A percentile compares a stretch with the other conserved stretches of the same genome.
Conservation (phyloP, 495 filamentous ascomycete genomes). For the Tuber melanosporum region DNA sequence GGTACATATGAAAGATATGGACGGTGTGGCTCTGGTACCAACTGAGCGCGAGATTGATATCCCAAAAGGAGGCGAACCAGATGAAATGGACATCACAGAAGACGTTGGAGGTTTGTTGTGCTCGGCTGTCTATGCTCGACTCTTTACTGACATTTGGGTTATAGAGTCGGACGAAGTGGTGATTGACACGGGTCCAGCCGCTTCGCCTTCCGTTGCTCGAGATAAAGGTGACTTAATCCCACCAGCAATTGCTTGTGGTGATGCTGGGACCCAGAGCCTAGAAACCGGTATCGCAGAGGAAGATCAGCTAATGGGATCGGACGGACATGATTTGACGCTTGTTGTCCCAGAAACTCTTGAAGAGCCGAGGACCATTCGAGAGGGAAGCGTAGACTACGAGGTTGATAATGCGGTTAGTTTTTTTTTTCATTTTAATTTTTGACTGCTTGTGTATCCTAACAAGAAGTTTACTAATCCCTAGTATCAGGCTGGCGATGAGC, state of each 20-base stretch:
- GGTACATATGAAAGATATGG: not conserved
- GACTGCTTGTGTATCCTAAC: not conserved
- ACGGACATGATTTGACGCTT: not conserved
- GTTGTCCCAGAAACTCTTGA: not conserved
- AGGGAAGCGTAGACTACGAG: slow-evolving; percentile 25
- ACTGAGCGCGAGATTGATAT: not conserved
- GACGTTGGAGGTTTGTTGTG: not conserved
- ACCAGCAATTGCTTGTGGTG: not conserved
- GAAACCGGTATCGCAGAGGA: not conserved
- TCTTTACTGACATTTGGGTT: slow-evolving; percentile 9
- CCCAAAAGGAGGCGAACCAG: not conserved
- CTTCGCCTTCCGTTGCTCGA: not conserved
- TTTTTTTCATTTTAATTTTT: not conserved
- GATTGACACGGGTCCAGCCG: not conserved
- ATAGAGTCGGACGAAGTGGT: slow-evolving; percentile 11
- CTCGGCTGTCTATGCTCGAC: not conserved
- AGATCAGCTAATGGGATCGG: not conserved
- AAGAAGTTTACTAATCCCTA: slow-evolving; percentile 7
- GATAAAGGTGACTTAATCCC: not conserved
- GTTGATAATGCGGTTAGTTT: slow-evolving; percentile 24
- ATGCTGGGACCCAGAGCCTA: not conserved
- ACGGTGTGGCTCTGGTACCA: not conserved
- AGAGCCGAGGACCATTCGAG: not conserved
- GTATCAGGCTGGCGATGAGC: slow-evolving; percentile 25
- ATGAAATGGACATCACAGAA: not conserved